Conservation (phyloP, 2,329 filamentous ascomycete genomes). For the Chaetothyriales sp. region DNA sequence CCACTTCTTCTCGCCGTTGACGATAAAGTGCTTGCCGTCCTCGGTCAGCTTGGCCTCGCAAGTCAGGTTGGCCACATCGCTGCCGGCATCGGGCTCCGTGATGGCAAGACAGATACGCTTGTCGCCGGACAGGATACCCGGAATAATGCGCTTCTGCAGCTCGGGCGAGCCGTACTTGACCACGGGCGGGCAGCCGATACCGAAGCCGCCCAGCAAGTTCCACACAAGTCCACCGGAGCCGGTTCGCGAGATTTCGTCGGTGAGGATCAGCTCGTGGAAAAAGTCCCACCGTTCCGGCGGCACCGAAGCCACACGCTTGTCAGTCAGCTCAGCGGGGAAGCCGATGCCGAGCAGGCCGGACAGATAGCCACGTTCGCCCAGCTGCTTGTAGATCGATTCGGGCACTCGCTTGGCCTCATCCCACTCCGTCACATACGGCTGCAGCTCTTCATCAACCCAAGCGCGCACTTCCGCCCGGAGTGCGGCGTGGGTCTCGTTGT, state of each 20-base stretch:
- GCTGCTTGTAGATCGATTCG: slow-evolving; percentile 79
- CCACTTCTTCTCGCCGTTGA: slow-evolving; percentile 99
- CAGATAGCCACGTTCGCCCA: slow-evolving; percentile 84
- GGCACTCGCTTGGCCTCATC: slow-evolving; percentile 89
- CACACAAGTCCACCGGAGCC: slow-evolving; percentile 89
- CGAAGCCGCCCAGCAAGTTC: slow-evolving; percentile 94
- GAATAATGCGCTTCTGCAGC: slow-evolving; percentile 73
- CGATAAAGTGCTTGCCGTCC: slow-evolving; percentile 97
- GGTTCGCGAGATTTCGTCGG: slow-evolving; percentile 79
- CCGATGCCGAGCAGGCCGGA: slow-evolving; percentile 68
- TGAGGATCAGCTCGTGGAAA: slow-evolving; percentile 93
- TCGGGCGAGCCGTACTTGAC: slow-evolving; percentile 81
- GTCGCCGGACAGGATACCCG: slow-evolving; percentile 74
- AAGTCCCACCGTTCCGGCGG: slow-evolving; percentile 85
- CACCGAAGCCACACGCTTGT: slow-evolving; percentile 60
- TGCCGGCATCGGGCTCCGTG: slow-evolving; percentile 89
- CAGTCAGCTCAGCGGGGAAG: slow-evolving; percentile 61
- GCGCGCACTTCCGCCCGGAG: slow-evolving; percentile 79
- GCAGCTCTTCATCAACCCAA: slow-evolving; percentile 80
- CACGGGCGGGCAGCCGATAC: slow-evolving; percentile 81
- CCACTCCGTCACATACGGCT: slow-evolving; percentile 89
- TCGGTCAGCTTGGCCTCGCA: slow-evolving; percentile 90
- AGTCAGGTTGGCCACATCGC: slow-evolving; percentile 84
- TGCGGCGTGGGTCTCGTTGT: slow-evolving; percentile 82
- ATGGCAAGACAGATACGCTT: slow-evolving; percentile 97